Percentiles rank a stretch among this genome's conserved stretches.
Evolutionary conservation across 345 rosid species (phyloP).

Genomic region (Sonneratia caseolaris): DNA sequence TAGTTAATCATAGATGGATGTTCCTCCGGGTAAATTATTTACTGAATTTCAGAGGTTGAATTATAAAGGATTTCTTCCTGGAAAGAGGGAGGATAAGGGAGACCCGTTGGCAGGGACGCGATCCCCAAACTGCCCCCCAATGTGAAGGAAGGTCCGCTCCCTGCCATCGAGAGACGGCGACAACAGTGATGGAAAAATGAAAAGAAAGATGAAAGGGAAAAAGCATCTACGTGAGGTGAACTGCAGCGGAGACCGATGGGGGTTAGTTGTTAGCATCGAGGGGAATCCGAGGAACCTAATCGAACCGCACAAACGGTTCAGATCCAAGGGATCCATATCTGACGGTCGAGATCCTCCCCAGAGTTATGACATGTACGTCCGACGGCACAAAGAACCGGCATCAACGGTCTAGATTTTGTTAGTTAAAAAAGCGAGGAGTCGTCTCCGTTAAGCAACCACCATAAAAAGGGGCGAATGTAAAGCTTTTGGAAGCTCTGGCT

Average conservation of each 20-base stretch:
- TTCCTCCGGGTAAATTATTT: neutral
- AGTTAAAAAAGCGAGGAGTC: neutral
- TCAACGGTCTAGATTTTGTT: constrained; percentile 11
- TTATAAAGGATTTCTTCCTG: neutral
- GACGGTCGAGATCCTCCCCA: constrained; percentile 12
- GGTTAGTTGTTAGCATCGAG: neutral
- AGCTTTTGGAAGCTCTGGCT: neutral
- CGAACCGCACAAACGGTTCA: constrained; percentile 12
- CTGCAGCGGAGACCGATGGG: constrained; percentile 1
- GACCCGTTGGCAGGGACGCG: neutral
- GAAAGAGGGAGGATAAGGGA: neutral
- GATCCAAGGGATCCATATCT: constrained; percentile 15
- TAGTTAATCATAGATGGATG: too few relatives aligned
- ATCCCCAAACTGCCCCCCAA: constrained; percentile 1
- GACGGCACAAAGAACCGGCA: neutral
- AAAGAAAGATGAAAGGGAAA: neutral
- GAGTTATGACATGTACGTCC: neutral
- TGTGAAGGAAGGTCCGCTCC: neutral
- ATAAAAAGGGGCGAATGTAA: neutral
- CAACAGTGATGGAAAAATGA: neutral
- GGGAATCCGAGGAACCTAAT: constrained; percentile 11
- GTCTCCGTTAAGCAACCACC: neutral
- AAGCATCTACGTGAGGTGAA: neutral
- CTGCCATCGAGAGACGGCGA: neutral
- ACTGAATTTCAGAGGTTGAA: neutral